Conservation (phyloP, 2,329 filamentous ascomycete genomes). For the Phaeosphaeria sp. region DNA sequence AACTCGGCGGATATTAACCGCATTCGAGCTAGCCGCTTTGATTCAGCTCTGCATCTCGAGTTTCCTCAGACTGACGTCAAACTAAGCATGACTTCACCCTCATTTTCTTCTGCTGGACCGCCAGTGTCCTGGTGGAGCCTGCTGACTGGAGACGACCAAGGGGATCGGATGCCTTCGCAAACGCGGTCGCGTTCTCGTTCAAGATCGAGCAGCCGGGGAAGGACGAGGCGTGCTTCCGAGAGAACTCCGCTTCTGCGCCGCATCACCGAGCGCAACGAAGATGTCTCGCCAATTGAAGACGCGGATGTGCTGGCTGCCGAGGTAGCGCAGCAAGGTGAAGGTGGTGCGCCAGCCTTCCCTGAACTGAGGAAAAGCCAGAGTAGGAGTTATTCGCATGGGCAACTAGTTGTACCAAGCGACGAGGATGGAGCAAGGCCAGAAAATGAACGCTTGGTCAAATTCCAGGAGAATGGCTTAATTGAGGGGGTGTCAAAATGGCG, state of each 20-base stretch:
- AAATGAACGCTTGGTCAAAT: slow-evolving; percentile 27
- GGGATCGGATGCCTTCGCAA: slow-evolving; percentile 1
- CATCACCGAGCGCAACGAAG: slow-evolving; percentile 15
- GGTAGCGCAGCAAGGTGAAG: slow-evolving; percentile 29
- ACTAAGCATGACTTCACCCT: slow-evolving; percentile 8
- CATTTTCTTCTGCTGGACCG: slow-evolving; percentile 1
- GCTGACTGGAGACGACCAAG: neutral
- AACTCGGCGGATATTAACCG: slow-evolving; percentile 22
- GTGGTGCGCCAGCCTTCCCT: slow-evolving; percentile 30
- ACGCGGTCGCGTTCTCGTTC: slow-evolving; percentile 7
- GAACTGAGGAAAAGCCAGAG: slow-evolving; percentile 28
- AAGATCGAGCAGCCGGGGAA: slow-evolving; percentile 7
- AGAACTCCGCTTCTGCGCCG: slow-evolving; percentile 42
- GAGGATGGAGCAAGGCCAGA: slow-evolving; percentile 26
- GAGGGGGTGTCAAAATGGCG: slow-evolving; percentile 40
- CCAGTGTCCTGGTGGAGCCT: slow-evolving; percentile 7
- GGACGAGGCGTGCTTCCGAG: slow-evolving; percentile 27
- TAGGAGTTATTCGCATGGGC: slow-evolving; percentile 30
- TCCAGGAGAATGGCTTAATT: slow-evolving; percentile 42
- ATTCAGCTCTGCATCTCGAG: slow-evolving; percentile 1
- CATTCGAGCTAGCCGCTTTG: slow-evolving; percentile 5
- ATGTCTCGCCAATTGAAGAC: slow-evolving; percentile 30
- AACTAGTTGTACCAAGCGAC: slow-evolving; percentile 28
- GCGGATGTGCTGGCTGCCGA: slow-evolving; percentile 28
- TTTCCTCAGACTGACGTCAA: slow-evolving; percentile 9